Evolutionary conservation across 495 filamentous ascomycete species (phyloP).

Genomic region (Friedmanniomyces simplex): DNA sequence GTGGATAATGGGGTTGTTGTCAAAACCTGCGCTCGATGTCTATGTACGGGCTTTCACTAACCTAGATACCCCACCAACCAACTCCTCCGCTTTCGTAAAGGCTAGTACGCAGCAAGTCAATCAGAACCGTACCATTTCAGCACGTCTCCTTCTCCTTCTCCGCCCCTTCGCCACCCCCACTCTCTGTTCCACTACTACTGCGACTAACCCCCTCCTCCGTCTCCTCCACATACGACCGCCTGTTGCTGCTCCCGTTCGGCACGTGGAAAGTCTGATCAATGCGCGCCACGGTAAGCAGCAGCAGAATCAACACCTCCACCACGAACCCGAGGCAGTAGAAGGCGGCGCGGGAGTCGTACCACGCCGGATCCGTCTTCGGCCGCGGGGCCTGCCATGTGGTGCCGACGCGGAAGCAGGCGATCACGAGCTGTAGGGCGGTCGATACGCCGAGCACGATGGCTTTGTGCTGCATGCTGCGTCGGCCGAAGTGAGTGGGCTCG

Average conservation of each 20-base stretch:
- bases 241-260: constrained; percentile 35
- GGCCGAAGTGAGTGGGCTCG: constrained; percentile 24
- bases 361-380: constrained; percentile 11
- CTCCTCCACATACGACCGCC: background rate
- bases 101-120: too few relatives aligned
- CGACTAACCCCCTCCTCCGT: background rate
- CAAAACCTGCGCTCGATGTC: too few relatives aligned
- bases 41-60: too few relatives aligned
- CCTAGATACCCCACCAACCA: too few relatives aligned
- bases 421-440: constrained; percentile 9
- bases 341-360: constrained; percentile 27
- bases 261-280: constrained; percentile 68
- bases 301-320: constrained; percentile 60
- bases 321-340: constrained; percentile 71
- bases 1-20: too few relatives aligned
- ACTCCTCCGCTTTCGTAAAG: too few relatives aligned
- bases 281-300: constrained; percentile 50
- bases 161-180: background rate
- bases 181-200: background rate
- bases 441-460: constrained; percentile 17
- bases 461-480: constrained; percentile 23
- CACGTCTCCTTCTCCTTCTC: background rate
- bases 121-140: background rate
- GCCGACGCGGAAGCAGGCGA: constrained; percentile 24
- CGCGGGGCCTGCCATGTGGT: constrained; percentile 18